Base-by-base conservation (phyloP, 306 rosid genomes). In the Fragaria nilgerrensis region DNA sequence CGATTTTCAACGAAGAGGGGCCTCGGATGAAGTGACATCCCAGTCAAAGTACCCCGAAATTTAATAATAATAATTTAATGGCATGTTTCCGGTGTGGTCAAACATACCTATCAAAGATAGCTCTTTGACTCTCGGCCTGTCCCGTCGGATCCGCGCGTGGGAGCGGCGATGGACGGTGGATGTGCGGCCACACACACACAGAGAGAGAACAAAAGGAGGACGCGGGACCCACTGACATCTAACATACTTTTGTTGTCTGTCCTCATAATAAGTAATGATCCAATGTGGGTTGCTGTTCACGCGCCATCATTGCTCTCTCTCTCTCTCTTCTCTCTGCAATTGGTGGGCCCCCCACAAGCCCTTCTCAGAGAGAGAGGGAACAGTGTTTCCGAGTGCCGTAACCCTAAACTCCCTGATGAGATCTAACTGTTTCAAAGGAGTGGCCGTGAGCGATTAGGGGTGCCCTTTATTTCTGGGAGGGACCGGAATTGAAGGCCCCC, bases 21-120 rank as follows among this genome's bases (percentile, higher is more conserved):
- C 84, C 97, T 91, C 86, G 91, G 86, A 81, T 86, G 96, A 87
- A 73, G 96, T 87, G 96, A 91, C 91, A 84, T 56, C 70, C 84
- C 81, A 63, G 96, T 91, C 98, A 93, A 93, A 91, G 85, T 81
- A 27, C 13, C 75, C 82, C 68, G 82, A 85, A 80, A 81, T 74
- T 66, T 73, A 75, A 56, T 41, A 74, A 39, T 48, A 72, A 32
- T 34, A 9, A 32, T 14, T 27, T 5, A 55, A 52, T 25, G 50
- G 77, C 86, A 81, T 82, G 84, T 83, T 83, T 77, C 84, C 81
- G 6, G 73, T 72, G 49, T 77, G 83, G 89, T 88, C 90, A 87
- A 87, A 84, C 81, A 84, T 82, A 85, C 87, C 86, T 62, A 82
- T 83, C 80, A 27, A 27, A 81, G 88, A 87, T 83, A 25, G 89